phyloP scores from a whole-genome alignment of 257 asterid genomes.

The Fraxinus cuspidata region DNA sequence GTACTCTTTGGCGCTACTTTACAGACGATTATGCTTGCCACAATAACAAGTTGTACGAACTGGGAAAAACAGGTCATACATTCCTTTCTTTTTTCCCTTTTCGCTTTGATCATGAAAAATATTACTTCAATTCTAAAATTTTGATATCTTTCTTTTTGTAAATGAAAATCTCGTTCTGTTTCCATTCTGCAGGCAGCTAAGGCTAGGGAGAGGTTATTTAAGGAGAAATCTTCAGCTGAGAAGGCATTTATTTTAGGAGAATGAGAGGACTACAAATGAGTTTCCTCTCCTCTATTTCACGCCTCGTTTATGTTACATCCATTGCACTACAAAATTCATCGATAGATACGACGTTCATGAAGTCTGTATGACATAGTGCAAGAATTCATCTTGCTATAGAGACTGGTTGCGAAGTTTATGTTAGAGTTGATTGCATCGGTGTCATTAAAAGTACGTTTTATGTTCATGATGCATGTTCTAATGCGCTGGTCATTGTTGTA shows the following conservation, averaged over 20 bases:
- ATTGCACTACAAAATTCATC: background rate
- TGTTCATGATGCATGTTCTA: too few species aligned
- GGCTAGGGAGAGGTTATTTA: conserved; percentile 50
- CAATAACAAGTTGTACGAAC: conserved; percentile 58
- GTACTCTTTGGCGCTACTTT: conserved; percentile 54
- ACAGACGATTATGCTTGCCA: conserved; percentile 48
- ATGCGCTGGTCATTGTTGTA: too few species aligned
- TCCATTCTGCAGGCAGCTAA: conserved; percentile 45
- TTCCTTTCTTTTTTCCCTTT: background rate
- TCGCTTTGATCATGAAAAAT: background rate
- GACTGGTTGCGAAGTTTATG: too few species aligned
- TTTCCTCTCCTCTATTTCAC: background rate
- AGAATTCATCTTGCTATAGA: background rate
- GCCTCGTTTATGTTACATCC: background rate
- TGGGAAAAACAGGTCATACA: conserved; percentile 65
- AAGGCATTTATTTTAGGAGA: background rate
- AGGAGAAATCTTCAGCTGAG: conserved; percentile 30
- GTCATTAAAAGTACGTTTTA: too few species aligned
- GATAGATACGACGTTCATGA: background rate
- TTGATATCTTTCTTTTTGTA: background rate
- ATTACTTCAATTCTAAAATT: background rate
- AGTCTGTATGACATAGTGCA: background rate
- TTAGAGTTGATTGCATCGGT: too few species aligned
- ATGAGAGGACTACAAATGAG: background rate
- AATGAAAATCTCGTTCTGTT: background rate